Conservation (phyloP, 2,329 filamentous ascomycete species). For the Phyllosticta paracitricarpa region DNA sequence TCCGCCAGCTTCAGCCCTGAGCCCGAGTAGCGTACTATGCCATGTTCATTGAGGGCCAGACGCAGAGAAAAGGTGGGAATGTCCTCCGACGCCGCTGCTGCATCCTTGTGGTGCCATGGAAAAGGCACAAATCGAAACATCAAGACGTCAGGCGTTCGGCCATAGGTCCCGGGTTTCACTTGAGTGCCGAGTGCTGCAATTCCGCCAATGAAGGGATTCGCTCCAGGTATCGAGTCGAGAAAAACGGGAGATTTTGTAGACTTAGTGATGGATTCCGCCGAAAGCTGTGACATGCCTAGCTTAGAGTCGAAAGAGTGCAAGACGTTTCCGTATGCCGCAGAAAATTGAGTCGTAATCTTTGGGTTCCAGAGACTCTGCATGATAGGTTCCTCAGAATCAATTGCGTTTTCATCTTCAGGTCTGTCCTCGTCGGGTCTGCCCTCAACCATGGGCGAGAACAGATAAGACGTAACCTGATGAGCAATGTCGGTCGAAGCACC, state of each 20-base stretch:
- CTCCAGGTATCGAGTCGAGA: background rate
- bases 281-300: background rate
- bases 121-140: conserved; percentile 5
- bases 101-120: conserved; percentile 1
- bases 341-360: background rate
- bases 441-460: background rate
- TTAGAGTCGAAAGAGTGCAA: background rate
- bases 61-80: conserved; percentile 20
- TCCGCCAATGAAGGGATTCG: background rate
- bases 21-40: conserved; percentile 14
- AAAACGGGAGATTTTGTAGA: background rate
- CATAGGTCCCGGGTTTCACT: background rate
- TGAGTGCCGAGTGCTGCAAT: background rate
- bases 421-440: background rate
- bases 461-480: background rate
- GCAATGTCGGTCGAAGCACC: background rate
- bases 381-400: background rate
- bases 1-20: conserved; percentile 18
- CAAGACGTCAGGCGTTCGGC: background rate
- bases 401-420: background rate
- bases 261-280: background rate
- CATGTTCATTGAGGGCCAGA: conserved; percentile 13
- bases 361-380: background rate
- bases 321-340: conserved; percentile 1
- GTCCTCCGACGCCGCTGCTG: conserved; percentile 1